Evolutionary conservation across 352 stramenopile species (phyloP), one percentile per base, ranked within the genome.

Genomic region (Pythium brassicae): DNA sequence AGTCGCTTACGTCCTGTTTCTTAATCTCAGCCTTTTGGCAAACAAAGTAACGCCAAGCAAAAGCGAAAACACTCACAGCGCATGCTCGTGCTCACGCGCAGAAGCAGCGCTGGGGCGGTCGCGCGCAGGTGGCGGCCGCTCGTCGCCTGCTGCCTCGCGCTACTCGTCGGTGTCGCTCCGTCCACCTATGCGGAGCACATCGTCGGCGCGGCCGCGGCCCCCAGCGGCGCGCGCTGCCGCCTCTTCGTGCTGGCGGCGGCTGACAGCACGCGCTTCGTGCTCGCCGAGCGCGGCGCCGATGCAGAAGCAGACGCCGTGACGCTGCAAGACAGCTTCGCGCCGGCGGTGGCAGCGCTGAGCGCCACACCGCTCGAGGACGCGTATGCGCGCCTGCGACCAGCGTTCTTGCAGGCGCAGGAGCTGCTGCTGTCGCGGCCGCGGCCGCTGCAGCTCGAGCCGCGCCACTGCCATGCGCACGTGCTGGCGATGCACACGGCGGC

Each of bases 391-490:
- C 63, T 91, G 40, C 65, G 61, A 10, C 70, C 72, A 22, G 70
- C 71, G 7, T 77, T 88, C 32, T 52, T 76, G 14, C 66, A 64
- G 34, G 74, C 82, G 23, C 70, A 77, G 25, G 59, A 73, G 50
- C 57, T 71, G 40, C 35, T 69, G 29, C 51, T 62, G 14, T 47
- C 56, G 53, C 32, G 54, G 25, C 25, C 67, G 58, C 65, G 55
- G 15, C 44, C 61, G 27, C 62, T 69, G 53, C 19, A 25, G 32
- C 65, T 79, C 42, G 74, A 86, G 57, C 76, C 78, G 17, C 61
- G 72, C 12, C 65, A 73, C 29, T 89, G 78, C 57, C 78, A 81
- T 52, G 68, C 71, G 29, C 72, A 83, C 42, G 65, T 83, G 46
- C 39, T 79, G 9, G 26, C 59, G 22, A 42, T 37, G 32, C 32